phyloP scores from a whole-genome alignment of 257 asterid genomes.

The Solanum lignicaule region DNA sequence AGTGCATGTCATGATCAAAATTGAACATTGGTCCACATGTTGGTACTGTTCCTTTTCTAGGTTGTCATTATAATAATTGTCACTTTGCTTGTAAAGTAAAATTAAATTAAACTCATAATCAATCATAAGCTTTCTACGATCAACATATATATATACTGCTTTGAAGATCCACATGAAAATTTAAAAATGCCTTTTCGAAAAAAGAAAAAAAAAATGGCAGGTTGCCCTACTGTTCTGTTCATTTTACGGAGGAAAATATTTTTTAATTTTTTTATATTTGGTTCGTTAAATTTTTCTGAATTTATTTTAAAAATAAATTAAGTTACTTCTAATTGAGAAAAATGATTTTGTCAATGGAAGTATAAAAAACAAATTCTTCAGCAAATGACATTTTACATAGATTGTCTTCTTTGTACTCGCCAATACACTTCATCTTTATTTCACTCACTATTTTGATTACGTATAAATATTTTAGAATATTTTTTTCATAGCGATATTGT shows the following conservation, averaged over 20 bases:
- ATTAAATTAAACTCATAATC: neutral
- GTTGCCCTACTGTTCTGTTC: neutral
- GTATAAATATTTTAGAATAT: too few species aligned
- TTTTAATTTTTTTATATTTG: neutral
- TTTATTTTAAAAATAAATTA: neutral
- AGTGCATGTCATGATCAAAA: neutral
- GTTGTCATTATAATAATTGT: neutral
- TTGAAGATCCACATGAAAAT: neutral
- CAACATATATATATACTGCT: neutral
- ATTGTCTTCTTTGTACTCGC: neutral
- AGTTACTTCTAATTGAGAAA: neutral
- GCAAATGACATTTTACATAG: neutral
- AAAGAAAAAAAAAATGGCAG: too few species aligned
- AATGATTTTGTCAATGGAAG: neutral
- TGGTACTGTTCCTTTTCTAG: neutral
- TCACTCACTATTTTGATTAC: too few species aligned
- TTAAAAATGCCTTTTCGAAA: neutral
- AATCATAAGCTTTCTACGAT: neutral
- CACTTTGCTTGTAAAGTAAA: neutral
- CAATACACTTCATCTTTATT: neutral
- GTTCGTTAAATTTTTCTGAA: neutral
- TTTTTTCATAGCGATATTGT: neutral
- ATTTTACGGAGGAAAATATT: neutral
- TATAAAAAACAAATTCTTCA: neutral
- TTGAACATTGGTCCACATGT: neutral